These are phyloP conservation scores for Phytophthora macrochlamydospora DNA, from an alignment of 352 stramenopile genomes.

Conservation along the genomic window DNA sequence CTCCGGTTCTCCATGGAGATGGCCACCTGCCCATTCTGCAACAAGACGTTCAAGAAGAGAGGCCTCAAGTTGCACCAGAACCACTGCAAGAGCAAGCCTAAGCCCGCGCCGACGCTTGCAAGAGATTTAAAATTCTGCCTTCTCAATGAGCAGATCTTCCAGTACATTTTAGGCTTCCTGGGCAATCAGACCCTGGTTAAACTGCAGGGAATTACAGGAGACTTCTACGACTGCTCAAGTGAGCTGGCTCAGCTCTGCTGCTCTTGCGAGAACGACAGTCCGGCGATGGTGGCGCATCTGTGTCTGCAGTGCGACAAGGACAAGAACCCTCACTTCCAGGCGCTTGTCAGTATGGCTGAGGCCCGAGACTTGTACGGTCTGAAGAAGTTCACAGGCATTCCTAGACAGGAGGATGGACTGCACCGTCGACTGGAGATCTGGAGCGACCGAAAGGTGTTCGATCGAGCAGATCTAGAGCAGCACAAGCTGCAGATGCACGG, in stretches of 20 bases:
- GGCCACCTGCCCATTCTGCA: conserved; percentile 18
- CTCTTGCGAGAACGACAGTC: conserved; percentile 37
- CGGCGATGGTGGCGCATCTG: conserved; percentile 9
- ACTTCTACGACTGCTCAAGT: conserved; percentile 22
- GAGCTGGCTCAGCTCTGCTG: conserved; percentile 22
- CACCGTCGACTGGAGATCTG: background rate
- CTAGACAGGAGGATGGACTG: background rate
- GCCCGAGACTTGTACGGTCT: background rate
- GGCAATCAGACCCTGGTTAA: conserved; percentile 37
- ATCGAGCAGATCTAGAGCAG: conserved; percentile 14
- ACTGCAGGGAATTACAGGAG: conserved; percentile 31
- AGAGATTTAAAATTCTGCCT: conserved; percentile 25
- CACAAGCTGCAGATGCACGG: conserved; percentile 11
- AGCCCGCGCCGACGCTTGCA: background rate
- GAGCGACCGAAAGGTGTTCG: background rate
- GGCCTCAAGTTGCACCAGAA: conserved; percentile 26
- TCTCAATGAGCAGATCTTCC: conserved; percentile 15
- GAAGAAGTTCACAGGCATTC: background rate
- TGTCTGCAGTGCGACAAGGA: conserved; percentile 18
- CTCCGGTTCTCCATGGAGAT: background rate
- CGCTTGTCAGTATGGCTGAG: background rate
- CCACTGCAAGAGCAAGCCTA: conserved; percentile 7
- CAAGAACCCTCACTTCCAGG: background rate
- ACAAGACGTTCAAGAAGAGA: conserved; percentile 17
- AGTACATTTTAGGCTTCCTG: conserved; percentile 24